These are phyloP conservation scores for Lichtheimia ornata DNA, from an alignment of 371 early-diverging fungal genomes.

Conservation along the genomic window DNA sequence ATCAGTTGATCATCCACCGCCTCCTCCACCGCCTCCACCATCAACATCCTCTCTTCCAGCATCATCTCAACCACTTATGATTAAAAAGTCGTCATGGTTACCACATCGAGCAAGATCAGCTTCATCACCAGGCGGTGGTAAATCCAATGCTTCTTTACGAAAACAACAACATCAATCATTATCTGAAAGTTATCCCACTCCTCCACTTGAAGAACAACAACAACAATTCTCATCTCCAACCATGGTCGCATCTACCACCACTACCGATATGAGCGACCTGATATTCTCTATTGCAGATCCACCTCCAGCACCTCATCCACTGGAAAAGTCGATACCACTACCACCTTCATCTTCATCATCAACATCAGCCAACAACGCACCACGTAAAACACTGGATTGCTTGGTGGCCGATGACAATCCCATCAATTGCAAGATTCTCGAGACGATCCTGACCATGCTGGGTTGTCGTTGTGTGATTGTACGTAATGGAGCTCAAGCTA, in stretches of 20 bases:
- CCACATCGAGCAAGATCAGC: constrained; percentile 7
- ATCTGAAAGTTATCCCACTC: constrained; percentile 5
- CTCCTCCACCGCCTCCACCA: not conserved
- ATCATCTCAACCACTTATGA: too few relatives aligned
- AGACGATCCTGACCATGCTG: constrained; percentile 75
- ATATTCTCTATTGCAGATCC: not conserved
- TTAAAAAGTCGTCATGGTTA: not conserved
- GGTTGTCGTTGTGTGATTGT: constrained; percentile 83
- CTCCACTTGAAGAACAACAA: constrained; percentile 4
- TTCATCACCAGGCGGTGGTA: constrained; percentile 8
- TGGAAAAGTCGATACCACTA: not conserved
- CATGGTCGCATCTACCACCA: not conserved
- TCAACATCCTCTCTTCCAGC: too few relatives aligned
- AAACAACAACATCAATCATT: not conserved
- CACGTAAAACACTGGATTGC: constrained; percentile 39
- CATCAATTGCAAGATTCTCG: constrained; percentile 84
- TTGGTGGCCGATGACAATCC: constrained; percentile 93
- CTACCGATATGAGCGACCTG: not conserved
- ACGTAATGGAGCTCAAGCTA: constrained; percentile 89
- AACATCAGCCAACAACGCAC: constrained; percentile 6
- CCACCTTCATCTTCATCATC: constrained; percentile 8
- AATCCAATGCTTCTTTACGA: too few relatives aligned
- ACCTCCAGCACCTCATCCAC: not conserved
- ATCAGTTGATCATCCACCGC: constrained; percentile 1
- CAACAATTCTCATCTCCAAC: not conserved